Evolutionary conservation across 2,329 filamentous ascomycete species (phyloP).

Genomic region (Cladosporium sp.): DNA sequence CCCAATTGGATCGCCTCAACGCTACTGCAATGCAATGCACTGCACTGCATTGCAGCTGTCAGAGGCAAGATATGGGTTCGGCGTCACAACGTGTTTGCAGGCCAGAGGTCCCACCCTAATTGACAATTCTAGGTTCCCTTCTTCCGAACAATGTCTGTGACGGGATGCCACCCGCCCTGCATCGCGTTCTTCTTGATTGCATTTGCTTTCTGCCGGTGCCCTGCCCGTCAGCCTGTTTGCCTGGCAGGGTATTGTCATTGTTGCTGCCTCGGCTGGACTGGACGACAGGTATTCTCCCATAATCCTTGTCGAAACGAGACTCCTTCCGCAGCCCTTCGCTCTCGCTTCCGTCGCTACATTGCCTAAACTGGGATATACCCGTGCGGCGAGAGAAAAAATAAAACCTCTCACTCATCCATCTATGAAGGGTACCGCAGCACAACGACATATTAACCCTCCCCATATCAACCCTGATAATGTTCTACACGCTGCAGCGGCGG

Average conservation of each 20-base stretch:
- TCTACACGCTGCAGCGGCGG: background rate
- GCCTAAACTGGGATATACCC: background rate
- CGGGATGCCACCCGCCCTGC: background rate
- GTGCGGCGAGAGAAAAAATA: background rate
- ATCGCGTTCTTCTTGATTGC: slow-evolving; percentile 1
- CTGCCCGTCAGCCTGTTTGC: background rate
- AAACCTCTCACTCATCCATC: no score
- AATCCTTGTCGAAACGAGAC: background rate
- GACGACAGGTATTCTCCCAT: background rate
- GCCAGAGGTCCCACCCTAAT: background rate
- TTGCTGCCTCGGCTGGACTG: background rate
- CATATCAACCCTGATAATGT: slow-evolving; percentile 1
- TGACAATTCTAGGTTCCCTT: no score
- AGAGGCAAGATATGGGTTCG: background rate
- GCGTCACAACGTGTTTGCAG: background rate
- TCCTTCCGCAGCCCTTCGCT: background rate
- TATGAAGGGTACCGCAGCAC: background rate
- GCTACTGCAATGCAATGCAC: no score
- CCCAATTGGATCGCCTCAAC: no score
- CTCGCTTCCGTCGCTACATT: background rate
- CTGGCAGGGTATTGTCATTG: background rate
- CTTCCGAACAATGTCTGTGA: no score
- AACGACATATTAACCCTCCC: background rate
- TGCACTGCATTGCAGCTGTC: no score
- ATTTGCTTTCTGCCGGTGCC: slow-evolving; percentile 1